Evolutionary conservation across 1,284 basidiomycete species (phyloP).

Genomic region (Sphagnurus paluster): DNA sequence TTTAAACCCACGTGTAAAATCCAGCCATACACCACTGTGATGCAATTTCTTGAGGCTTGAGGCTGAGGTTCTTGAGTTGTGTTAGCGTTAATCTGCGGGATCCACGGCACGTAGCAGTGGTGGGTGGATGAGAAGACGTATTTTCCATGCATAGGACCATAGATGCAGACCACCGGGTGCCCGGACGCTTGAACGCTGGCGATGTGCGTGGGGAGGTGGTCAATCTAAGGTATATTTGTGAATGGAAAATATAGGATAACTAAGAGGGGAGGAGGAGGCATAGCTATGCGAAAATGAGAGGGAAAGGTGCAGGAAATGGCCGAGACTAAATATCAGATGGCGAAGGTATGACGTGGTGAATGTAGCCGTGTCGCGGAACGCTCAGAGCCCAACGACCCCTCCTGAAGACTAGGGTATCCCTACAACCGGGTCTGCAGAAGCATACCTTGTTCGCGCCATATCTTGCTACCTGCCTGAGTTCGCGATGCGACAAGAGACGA

Average conservation of each 20-base stretch:
- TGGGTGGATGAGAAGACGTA: conserved; percentile 36
- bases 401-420: not conserved
- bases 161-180: conserved; percentile 92
- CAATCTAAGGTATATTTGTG: conserved; percentile 55
- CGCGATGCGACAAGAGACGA: conserved; percentile 57
- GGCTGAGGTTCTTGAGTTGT: conserved; percentile 78
- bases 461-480: conserved; percentile 84
- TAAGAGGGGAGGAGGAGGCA: not conserved
- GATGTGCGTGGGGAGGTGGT: conserved; percentile 82
- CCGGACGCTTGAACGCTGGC: conserved; percentile 75
- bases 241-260: not conserved
- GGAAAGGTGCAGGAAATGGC: not conserved
- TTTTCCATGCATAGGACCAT: conserved; percentile 98
- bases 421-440: too few species aligned
- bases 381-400: too few species aligned
- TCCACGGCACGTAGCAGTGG: not conserved
- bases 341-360: not conserved
- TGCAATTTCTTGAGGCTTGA: conserved; percentile 83
- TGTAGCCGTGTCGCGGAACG: too few species aligned
- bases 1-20: conserved; percentile 95
- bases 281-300: not conserved
- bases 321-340: not conserved
- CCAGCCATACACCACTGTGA: conserved; percentile 93
- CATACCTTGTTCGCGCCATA: conserved; percentile 87
- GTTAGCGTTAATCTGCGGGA: not conserved